phyloP scores from a whole-genome alignment of 2,329 filamentous ascomycete species.

The Hysterium pulicare region DNA sequence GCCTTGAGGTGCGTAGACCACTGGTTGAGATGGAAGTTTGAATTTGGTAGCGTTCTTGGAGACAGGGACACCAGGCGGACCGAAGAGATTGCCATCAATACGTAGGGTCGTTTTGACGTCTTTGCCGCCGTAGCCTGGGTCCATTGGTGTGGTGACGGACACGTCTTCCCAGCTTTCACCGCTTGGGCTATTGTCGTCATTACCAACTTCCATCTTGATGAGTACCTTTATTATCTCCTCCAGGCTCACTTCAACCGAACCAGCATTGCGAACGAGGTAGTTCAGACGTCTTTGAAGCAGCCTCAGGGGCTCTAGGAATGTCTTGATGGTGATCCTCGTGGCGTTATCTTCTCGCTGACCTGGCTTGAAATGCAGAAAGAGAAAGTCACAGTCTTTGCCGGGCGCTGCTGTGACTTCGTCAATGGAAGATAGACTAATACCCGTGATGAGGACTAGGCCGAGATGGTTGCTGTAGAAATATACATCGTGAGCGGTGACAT shows the following conservation, averaged over 20 bases:
- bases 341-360: constrained; percentile 60
- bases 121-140: constrained; percentile 48
- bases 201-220: constrained; percentile 67
- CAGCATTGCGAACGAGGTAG: constrained; percentile 76
- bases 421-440: constrained; percentile 70
- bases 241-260: constrained; percentile 67
- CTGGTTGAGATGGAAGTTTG: constrained; percentile 75
- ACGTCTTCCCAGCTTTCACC: constrained; percentile 91
- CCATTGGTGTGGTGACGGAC: constrained; percentile 56
- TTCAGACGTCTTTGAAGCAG: constrained; percentile 82
- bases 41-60: constrained; percentile 63
- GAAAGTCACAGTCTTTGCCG: constrained; percentile 87
- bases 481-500: constrained; percentile 80
- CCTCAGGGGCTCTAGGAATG: constrained; percentile 82
- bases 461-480: constrained; percentile 97
- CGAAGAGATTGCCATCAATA: constrained; percentile 60
- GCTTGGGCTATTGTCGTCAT: constrained; percentile 60
- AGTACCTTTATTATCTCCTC: constrained; percentile 69
- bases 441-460: constrained; percentile 81
- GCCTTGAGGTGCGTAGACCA: constrained; percentile 78
- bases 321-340: constrained; percentile 80
- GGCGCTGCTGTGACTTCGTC: constrained; percentile 86
- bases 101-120: constrained; percentile 58
- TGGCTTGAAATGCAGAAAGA: constrained; percentile 77
- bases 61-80: constrained; percentile 36